Evolutionary conservation across 2,329 filamentous ascomycete species (phyloP).

Genomic region (Zymoseptoria tritici): DNA sequence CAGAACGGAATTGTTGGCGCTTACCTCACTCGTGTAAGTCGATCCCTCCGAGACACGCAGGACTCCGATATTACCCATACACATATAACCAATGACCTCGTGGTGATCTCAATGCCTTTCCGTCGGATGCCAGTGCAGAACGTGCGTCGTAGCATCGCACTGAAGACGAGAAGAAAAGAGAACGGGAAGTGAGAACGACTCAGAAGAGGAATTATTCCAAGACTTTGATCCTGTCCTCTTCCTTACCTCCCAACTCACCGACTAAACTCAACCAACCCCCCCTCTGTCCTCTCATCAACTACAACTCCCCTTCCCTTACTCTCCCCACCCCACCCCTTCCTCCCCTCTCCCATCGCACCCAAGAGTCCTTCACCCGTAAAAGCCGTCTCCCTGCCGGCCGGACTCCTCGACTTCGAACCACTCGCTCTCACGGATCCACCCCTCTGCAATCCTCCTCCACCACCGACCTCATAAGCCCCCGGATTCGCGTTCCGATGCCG

Average conservation of each 20-base stretch:
- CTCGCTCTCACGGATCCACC: not conserved
- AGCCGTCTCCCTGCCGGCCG: constrained; percentile 17
- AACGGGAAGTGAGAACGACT: no score
- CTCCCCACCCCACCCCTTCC: constrained; percentile 33
- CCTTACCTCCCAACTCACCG: not conserved
- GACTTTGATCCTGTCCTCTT: no score
- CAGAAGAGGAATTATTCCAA: no score
- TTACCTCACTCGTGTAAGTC: no score
- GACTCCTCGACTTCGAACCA: not conserved
- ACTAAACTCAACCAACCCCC: not conserved
- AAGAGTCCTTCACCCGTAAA: constrained; percentile 42
- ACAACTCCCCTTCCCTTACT: constrained; percentile 39
- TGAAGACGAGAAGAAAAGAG: no score
- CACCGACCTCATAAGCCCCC: not conserved
- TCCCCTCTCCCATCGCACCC: constrained; percentile 25
- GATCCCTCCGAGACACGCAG: no score
- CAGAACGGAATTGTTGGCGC: no score
- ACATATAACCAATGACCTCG: no score
- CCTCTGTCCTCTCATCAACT: constrained; percentile 30
- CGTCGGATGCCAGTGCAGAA: no score
- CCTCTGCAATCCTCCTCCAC: not conserved
- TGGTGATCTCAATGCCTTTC: no score
- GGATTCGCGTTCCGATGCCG: constrained; percentile 23
- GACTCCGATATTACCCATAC: no score
- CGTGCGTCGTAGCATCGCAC: no score